Conservation (phyloP, 169 alveolate species). For the Plasmodium yoelii region DNA sequence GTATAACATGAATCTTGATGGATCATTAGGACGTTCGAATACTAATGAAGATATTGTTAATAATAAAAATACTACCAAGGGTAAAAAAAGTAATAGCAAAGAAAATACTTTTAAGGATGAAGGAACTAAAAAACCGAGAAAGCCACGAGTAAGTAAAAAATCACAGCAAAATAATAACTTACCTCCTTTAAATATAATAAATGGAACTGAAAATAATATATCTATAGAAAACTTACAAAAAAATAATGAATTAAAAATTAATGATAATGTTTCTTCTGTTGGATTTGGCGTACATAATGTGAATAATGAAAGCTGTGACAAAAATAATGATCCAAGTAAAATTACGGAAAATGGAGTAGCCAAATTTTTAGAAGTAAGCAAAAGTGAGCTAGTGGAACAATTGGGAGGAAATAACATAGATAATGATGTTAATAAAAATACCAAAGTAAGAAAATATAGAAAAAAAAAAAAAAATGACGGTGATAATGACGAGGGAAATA, state of each 20-base stretch:
- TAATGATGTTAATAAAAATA: constrained; percentile 10
- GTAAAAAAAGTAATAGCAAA: background rate
- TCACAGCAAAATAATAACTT: no score
- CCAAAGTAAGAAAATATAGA: constrained; percentile 17
- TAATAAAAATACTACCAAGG: background rate
- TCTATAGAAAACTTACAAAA: background rate
- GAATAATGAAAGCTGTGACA: background rate
- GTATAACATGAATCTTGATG: constrained; percentile 4
- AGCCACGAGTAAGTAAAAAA: constrained; percentile 21
- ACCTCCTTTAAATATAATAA: background rate
- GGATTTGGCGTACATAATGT: background rate
- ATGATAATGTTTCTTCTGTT: background rate
- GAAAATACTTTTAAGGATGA: background rate
- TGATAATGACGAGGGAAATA: no score
- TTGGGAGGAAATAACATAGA: constrained; percentile 5
- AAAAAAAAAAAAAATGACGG: constrained; percentile 17
- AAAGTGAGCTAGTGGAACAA: no score
- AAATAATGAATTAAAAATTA: background rate
- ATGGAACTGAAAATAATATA: background rate
- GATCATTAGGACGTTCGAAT: background rate
- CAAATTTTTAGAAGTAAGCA: background rate
- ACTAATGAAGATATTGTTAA: background rate
- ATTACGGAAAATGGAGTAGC: background rate
- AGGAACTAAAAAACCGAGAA: constrained; percentile 13
- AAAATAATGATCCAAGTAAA: background rate